These are phyloP conservation scores for Podila minutissima DNA, from an alignment of 192 early-diverging fungal species.

Conservation along the genomic window DNA sequence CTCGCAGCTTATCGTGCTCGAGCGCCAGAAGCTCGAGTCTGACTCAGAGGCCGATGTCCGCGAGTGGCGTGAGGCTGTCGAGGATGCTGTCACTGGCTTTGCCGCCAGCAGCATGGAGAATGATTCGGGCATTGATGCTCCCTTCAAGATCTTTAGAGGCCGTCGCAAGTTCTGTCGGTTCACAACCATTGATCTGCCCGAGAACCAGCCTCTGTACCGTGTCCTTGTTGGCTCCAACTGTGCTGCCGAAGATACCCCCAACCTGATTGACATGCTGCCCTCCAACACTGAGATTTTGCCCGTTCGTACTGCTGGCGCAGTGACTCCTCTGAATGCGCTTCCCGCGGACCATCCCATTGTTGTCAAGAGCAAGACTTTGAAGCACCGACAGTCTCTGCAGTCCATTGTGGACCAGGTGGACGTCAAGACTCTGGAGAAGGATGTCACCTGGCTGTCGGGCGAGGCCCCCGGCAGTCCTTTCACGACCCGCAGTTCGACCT, in stretches of 20 bases:
- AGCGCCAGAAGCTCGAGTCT: constrained; percentile 39
- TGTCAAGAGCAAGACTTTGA: constrained; percentile 27
- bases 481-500: constrained; percentile 39
- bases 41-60: constrained; percentile 20
- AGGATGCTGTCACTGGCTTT: constrained; percentile 24
- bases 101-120: constrained; percentile 1
- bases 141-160: constrained; percentile 16
- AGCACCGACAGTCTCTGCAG: constrained; percentile 31
- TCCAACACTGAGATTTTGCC: constrained; percentile 47
- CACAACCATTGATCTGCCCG: constrained; percentile 26
- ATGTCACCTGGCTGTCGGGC: constrained; percentile 55
- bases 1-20: constrained; percentile 47
- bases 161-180: constrained; percentile 39
- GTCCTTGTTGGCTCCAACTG: constrained; percentile 41
- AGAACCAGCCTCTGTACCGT: constrained; percentile 25
- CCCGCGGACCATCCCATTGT: constrained; percentile 46
- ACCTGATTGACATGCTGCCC: constrained; percentile 33
- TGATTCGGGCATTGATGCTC: background rate
- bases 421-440: constrained; percentile 45
- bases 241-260: constrained; percentile 17
- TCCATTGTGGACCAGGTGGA: constrained; percentile 48
- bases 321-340: constrained; percentile 27
- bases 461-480: constrained; percentile 50
- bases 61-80: constrained; percentile 32
- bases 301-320: constrained; percentile 29